A percentile compares a stretch with the other conserved stretches of the same genome.
Evolutionary conservation across 75 land plant species (phyloP).

Genomic region (Isoetes taiwanensis): DNA sequence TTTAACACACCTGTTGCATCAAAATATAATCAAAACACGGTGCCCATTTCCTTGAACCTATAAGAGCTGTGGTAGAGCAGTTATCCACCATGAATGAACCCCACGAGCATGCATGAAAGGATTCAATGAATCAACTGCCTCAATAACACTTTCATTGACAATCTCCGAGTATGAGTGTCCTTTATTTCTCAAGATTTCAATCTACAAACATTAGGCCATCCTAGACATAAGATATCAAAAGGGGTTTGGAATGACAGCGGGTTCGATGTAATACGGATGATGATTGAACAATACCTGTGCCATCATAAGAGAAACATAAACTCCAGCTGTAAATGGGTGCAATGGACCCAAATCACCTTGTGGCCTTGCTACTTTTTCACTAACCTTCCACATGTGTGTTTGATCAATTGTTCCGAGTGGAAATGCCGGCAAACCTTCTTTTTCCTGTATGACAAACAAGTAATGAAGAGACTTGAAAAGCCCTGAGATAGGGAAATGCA

Average conservation of each 20-base stretch:
- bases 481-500: too few species aligned
- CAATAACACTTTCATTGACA: conserved; percentile 89
- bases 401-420: conserved; percentile 96
- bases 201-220: conserved; percentile 40
- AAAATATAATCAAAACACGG: conserved; percentile 90
- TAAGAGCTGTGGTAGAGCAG: conserved; percentile 87
- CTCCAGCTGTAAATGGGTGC: conserved; percentile 89
- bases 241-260: neutral
- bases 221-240: neutral
- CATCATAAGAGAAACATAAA: conserved; percentile 87
- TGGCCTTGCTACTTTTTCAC: conserved; percentile 63
- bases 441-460: conserved; percentile 75
- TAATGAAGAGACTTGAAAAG: too few species aligned
- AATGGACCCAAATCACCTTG: conserved; percentile 76
- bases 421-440: conserved; percentile 93
- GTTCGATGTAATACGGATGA: neutral
- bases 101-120: conserved; percentile 99
- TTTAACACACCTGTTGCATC: conserved; percentile 54
- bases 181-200: conserved; percentile 90
- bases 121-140: conserved; percentile 86
- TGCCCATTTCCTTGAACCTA: conserved; percentile 96
- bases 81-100: conserved; percentile 97
- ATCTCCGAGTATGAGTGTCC: conserved; percentile 96
- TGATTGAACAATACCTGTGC: conserved; percentile 51
- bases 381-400: conserved; percentile 96